Evolutionary conservation across 371 early-diverging fungal species (phyloP), one percentile per base, ranked within the genome.

Genomic region (Chytridium lagenaria): DNA sequence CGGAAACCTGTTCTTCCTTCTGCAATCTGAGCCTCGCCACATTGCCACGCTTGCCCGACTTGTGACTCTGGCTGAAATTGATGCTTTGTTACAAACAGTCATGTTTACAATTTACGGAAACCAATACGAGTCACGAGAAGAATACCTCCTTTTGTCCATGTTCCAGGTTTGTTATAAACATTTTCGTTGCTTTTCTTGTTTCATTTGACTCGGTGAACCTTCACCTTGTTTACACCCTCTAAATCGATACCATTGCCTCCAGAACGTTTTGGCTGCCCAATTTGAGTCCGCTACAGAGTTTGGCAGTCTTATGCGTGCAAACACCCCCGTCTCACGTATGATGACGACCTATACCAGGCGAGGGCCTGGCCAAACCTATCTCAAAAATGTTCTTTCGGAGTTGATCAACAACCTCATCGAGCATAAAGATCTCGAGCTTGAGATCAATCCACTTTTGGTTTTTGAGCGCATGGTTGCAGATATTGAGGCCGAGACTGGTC

Each of bases 41-140:
- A 92, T 98, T 68, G 96, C 96, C 16, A 88, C 89, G 19, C 84
- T 98, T 50, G 89, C 93, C 38, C 88, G 95, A 36, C 77, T 93
- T 57, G 94, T 96, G 36, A 92, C 88, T 55, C 83, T 96, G 52
- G 82, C 92, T 44, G 95, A 98, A 80, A 95, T 98, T 52, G 97
- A 98, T 78, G 92, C 94, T 0, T 81, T 97, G 59, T 81, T 98
- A 52, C 97, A 97, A 78, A 95, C 94, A 0, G 94, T 96, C 73
- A 97, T 97, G 96, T 96, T 96, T 77, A 95, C 97, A 0, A 77
- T 98, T 31, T 98, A 94, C 70, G 97, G 97, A 38, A 96, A 96
- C 82, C 97, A 97, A 78, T 97, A 95, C 79, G 97, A 98, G 79
- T 89, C 92, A 51, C 89, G 97, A 52, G 97, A 98, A 85, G 98